Conservation (phyloP, 1,284 basidiomycete genomes). For the Erythrobasidium hasegawianum region DNA sequence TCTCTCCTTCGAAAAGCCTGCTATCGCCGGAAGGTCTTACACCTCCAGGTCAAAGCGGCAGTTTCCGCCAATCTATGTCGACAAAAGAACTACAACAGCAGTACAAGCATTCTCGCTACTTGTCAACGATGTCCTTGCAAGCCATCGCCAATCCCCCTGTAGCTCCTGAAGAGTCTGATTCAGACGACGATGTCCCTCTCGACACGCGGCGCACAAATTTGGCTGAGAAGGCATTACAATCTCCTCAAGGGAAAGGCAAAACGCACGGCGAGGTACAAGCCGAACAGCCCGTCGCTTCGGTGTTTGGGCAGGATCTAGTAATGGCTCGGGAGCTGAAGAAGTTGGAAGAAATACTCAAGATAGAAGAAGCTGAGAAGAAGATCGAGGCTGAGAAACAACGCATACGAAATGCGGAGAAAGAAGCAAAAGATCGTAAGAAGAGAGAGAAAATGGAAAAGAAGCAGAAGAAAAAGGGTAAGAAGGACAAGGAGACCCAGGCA, state of each 20-base stretch:
- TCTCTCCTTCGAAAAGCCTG: background rate
- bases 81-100: slow-evolving; percentile 20
- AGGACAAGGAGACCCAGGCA: slow-evolving; percentile 5
- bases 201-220: slow-evolving; percentile 13
- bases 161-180: slow-evolving; percentile 5
- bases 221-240: background rate
- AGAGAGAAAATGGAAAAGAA: slow-evolving; percentile 22
- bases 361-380: slow-evolving; percentile 27
- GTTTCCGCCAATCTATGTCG: slow-evolving; percentile 9
- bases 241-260: background rate
- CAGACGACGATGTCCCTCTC: slow-evolving; percentile 28
- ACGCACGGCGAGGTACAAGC: background rate
- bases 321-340: slow-evolving; percentile 27
- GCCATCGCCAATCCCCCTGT: background rate
- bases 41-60: background rate
- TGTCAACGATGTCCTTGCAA: slow-evolving; percentile 2
- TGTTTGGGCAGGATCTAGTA: slow-evolving; percentile 27
- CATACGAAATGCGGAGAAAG: slow-evolving; percentile 16
- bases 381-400: slow-evolving; percentile 19
- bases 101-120: slow-evolving; percentile 14
- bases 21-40: background rate
- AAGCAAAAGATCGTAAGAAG: slow-evolving; percentile 30
- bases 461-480: slow-evolving; percentile 9
- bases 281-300: slow-evolving; percentile 5
- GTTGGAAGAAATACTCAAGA: slow-evolving; percentile 21